These are phyloP conservation scores for Escallonia rubra DNA, from an alignment of 129 eudicot species.

Conservation along the genomic window DNA sequence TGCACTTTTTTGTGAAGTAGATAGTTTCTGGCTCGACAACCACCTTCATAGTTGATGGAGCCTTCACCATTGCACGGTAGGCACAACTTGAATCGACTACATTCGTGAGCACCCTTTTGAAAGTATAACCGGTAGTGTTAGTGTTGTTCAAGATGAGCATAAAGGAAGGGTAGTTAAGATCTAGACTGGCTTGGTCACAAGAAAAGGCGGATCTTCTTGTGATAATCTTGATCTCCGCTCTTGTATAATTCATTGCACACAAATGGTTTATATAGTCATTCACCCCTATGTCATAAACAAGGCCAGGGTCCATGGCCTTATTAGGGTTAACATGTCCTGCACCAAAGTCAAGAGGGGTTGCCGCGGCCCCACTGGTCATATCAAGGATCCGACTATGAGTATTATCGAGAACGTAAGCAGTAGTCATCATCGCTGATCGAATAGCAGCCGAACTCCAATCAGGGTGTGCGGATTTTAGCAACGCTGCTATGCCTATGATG, in stretches of 20 bases:
- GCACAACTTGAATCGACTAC: slow-evolving; percentile 25
- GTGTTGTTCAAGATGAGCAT: slow-evolving; percentile 39
- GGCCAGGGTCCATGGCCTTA: slow-evolving; percentile 51
- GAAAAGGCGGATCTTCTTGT: slow-evolving; percentile 19
- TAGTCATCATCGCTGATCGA: slow-evolving; percentile 56
- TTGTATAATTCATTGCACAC: slow-evolving; percentile 41
- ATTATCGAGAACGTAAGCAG: slow-evolving; percentile 31
- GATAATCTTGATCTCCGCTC: slow-evolving; percentile 25
- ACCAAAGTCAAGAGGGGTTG: slow-evolving; percentile 41
- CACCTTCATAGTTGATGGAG: slow-evolving; percentile 27
- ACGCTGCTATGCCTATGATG: slow-evolving; percentile 37
- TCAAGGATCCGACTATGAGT: slow-evolving; percentile 22
- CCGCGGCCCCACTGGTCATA: slow-evolving; percentile 18
- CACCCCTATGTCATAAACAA: slow-evolving; percentile 33
- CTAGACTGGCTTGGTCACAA: slow-evolving; percentile 27
- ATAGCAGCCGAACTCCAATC: slow-evolving; percentile 52
- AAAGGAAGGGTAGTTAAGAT: slow-evolving; percentile 54
- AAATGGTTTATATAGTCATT: slow-evolving; percentile 39
- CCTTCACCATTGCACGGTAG: slow-evolving; percentile 21
- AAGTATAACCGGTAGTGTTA: slow-evolving; percentile 30
- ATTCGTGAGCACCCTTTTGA: slow-evolving; percentile 36
- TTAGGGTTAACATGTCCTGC: slow-evolving; percentile 47
- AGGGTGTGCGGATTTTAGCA: slow-evolving; percentile 34
- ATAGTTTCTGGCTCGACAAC: slow-evolving; percentile 27
- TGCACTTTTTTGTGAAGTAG: slow-evolving; percentile 22